Conservation (phyloP, 2,329 filamentous ascomycete species). For the Scedosporium minutisporum region DNA sequence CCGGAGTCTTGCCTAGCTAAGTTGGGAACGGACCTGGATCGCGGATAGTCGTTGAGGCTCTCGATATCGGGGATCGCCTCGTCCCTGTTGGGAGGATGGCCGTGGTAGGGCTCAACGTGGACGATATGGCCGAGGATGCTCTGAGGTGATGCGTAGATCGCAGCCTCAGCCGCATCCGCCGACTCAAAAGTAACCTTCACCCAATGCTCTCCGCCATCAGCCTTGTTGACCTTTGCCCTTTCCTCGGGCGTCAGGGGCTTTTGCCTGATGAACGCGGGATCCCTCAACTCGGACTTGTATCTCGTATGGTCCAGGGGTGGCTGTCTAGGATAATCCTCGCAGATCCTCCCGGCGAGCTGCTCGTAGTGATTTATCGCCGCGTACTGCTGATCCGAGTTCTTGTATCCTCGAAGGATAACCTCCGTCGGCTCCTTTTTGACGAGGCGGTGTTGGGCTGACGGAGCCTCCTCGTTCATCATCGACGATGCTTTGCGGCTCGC, state of each 20-base stretch:
- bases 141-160: slow-evolving; percentile 61
- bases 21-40: slow-evolving; percentile 27
- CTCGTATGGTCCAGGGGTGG: slow-evolving; percentile 62
- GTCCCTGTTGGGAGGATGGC: slow-evolving; percentile 54
- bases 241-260: slow-evolving; percentile 60
- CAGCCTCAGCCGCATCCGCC: slow-evolving; percentile 58
- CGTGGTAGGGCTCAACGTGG: slow-evolving; percentile 60
- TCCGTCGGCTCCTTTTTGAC: slow-evolving; percentile 48
- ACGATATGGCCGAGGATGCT: slow-evolving; percentile 61
- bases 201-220: slow-evolving; percentile 82
- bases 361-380: slow-evolving; percentile 86
- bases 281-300: slow-evolving; percentile 65
- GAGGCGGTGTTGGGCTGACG: slow-evolving; percentile 24
- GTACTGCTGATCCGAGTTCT: slow-evolving; percentile 58
- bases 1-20: slow-evolving; percentile 16
- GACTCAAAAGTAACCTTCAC: slow-evolving; percentile 80
- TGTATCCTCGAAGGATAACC: slow-evolving; percentile 77
- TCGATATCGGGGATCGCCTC: slow-evolving; percentile 48
- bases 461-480: slow-evolving; percentile 17
- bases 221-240: slow-evolving; percentile 68
- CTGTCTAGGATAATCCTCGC: slow-evolving; percentile 85
- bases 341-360: slow-evolving; percentile 73
- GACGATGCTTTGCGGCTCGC: slow-evolving; percentile 20
- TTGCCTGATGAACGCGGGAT: slow-evolving; percentile 59
- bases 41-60: slow-evolving; percentile 16